Evolutionary conservation across 805 yeast species (phyloP), one percentile per base, ranked within the genome.

Genomic region (Clavispora vitiphila): DNA sequence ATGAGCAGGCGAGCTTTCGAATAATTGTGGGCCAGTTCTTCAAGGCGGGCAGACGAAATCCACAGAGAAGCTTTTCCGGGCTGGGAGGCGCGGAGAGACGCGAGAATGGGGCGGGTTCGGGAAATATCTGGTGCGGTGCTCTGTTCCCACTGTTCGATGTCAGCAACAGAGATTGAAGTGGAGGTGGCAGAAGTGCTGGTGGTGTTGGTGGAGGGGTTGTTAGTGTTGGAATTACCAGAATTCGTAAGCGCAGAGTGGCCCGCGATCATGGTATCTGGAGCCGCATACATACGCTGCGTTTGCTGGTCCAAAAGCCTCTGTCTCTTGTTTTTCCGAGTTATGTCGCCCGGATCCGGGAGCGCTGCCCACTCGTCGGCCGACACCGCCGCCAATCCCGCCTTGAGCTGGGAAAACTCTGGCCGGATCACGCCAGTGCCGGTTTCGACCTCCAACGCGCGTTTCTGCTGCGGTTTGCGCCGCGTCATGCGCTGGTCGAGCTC

Each of bases 341-440:
- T 67, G 60, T 91, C 98, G 1, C 88, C 85, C 1, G 87, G 93
- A 48, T 88, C 96, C 0, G 98, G 98, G 3, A 91, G 56, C 46
- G 69, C 73, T 4, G 75, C 71, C 99, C 99, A 91, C 54, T 90
- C 82, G 3, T 78, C 84, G 16, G 69, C 76, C 3, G 85, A 69
- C 0, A 91, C 77, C 0, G 60, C 51, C 0, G 81, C 65, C 29
- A 90, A 61, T 1, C 72, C 78, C 21, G 81, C 64, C 55, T 90
- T 89, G 45, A 84, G 65, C 54, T 83, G 91, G 1, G 77, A 65
- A 57, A 88, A 86, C 47, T 81, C 79, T n/a, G 58, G 65, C 8
- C 79, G 65, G 14, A 46, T 43, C 29, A 31, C 34, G 18, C 50
- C 47, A 2, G 40, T 37, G 5, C 53, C 51, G 2, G 42, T 49